A percentile compares a stretch with the other conserved stretches of the same genome.
Conservation (phyloP, 2,329 filamentous ascomycete species). For the Aspergillus transmontanensis region DNA sequence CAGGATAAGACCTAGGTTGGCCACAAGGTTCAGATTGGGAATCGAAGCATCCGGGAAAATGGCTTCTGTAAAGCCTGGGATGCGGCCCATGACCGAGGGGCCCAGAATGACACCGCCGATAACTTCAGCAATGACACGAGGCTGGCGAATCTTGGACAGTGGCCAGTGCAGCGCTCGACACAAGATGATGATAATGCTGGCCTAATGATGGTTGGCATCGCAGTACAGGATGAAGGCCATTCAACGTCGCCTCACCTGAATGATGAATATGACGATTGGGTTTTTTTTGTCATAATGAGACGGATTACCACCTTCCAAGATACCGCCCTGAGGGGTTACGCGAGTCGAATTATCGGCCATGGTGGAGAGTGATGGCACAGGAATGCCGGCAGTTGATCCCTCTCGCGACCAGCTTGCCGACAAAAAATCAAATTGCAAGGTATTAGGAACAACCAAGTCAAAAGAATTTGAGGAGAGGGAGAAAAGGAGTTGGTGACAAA, state of each 20-base stretch:
- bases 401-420: not conserved
- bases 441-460: not conserved
- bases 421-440: not conserved
- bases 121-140: constrained; percentile 81
- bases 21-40: constrained; percentile 73
- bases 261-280: constrained; percentile 75
- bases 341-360: constrained; percentile 27
- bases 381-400: not conserved
- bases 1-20: constrained; percentile 79
- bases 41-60: constrained; percentile 80
- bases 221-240: not conserved
- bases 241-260: constrained; percentile 57
- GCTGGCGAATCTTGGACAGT: constrained; percentile 74
- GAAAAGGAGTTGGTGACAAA: not conserved
- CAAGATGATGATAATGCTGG: constrained; percentile 72
- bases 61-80: constrained; percentile 72
- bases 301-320: constrained; percentile 72
- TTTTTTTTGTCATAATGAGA: constrained; percentile 69
- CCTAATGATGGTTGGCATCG: constrained; percentile 46
- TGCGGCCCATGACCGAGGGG: constrained; percentile 83
- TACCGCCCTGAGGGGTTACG: constrained; percentile 61
- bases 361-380: constrained; percentile 3
- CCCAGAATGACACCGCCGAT: constrained; percentile 83
- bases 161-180: constrained; percentile 76
- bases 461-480: not conserved